Base-by-base conservation (phyloP, 345 rosid genomes). In the Sonneratia caseolaris region DNA sequence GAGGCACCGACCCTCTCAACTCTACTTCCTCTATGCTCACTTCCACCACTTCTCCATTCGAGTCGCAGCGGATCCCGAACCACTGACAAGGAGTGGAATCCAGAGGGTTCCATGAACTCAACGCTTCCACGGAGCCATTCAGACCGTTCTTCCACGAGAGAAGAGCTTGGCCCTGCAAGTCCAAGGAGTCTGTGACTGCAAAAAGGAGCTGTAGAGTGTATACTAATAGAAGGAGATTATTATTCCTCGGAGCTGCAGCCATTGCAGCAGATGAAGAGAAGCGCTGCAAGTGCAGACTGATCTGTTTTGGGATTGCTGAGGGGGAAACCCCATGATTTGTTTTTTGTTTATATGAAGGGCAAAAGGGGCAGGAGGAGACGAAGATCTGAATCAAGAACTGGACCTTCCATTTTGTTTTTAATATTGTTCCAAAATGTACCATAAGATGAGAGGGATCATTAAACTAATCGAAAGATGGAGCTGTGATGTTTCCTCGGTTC, bases 231-330 rank as follows among this genome's bases (percentile, higher is more conserved):
- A 75, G 66, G 27, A 75, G 73, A 21, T 49, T 71, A 70, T 61
- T 74, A 66, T 83, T 81, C 64, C 81, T 81, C 76, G 62, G 79
- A 75, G 75, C 51, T 73, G 82, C 76, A 81, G 86, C 70, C 86
- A 83, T 83, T 78, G 74, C 72, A 70, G 70, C 7, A 22, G 71
- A 49, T 47, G 51, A 14, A 51, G 72, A 37, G 55, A 64, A 64
- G 72, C 10, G 66, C 37, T 61, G 37, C 32, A 27, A 27, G 32
- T 27, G 32, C 66, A 61, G 70, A 67, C 22, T 32, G 74, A 70
- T 75, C 77, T 70, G 74, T 49, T 49, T 75, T 65, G 78, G 78
- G 78, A 75, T 75, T 71, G 78, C 18, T 66, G 78, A 75, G 73
- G 74, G 70, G 35, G 72, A 37, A 74, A 71, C 70, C 73, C 73